Evolutionary conservation across 805 yeast species (phyloP), one percentile per base, ranked within the genome.

Genomic region (Wickerhamomyces sydowiorum): DNA sequence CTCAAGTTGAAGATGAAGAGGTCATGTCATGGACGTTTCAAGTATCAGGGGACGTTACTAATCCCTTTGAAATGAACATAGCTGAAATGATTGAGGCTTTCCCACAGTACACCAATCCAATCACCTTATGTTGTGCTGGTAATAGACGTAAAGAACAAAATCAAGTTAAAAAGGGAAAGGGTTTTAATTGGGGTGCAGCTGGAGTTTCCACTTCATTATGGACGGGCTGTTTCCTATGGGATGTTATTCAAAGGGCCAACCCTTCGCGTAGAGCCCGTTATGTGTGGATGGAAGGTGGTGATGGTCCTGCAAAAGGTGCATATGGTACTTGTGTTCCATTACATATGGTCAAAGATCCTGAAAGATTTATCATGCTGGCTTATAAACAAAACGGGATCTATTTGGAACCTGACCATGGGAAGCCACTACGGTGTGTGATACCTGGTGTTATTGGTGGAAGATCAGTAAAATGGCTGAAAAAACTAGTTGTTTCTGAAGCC

Each of bases 361-460:
- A 64, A 39, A 48, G 64, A 31, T 49, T 51, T 7, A 52, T 64
- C 25, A 57, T 61, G 64, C 36, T 64, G 7, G 60, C 66, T 2
- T 62, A 62, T 45, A 60, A 59, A 40, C 67, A 63, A 43, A 64
- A 64, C 37, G 69, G 69, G n/a, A 47, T 46, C 17, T 51, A 49
- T 22, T 44, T 64, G n/a, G 39, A 54, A 5, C 67, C 66, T 2
- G 69, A 64, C 42, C 69, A 64, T 42, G 66, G 67, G 3, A 54
- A 48, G 22, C 69, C 69, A 2, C 42, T 64, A 14, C 50, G 69
- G 33, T 64, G 59, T 8, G 51, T 64, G 5, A 55, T 64, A 2
- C 68, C 68, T 3, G 68, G 68, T n/a, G 60, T 62, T 22, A 61
- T 64, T 50, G 69, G 69, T 24, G 69, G 69, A 4, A 49, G 68